Conservation (phyloP, 2,329 filamentous ascomycete genomes). For the Conoideocrella luteorostrata region DNA sequence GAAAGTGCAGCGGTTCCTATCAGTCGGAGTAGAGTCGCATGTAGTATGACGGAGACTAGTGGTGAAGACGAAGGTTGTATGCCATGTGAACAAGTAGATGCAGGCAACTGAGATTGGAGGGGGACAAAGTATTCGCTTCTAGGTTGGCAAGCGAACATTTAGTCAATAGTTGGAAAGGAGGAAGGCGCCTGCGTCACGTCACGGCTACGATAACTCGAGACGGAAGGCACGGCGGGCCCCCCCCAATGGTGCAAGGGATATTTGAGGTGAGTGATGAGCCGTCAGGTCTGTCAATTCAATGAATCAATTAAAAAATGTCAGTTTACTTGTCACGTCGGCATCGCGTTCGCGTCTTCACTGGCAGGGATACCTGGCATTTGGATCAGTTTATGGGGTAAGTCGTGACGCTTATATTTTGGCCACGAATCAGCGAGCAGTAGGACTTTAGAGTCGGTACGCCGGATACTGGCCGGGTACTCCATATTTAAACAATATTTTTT, state of each 20-base stretch:
- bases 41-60: constrained; percentile 3
- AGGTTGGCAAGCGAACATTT: too few species aligned
- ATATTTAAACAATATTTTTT: too few species aligned
- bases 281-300: not conserved
- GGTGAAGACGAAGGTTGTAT: constrained; percentile 1
- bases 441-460: not conserved
- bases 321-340: constrained; percentile 7
- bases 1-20: not conserved
- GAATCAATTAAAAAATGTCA: constrained; percentile 11
- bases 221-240: too few species aligned
- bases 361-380: constrained; percentile 9
- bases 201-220: too few species aligned
- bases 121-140: too few species aligned
- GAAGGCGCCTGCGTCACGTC: too few species aligned
- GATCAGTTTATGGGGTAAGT: too few species aligned
- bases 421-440: not conserved
- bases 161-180: too few species aligned
- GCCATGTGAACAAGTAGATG: not conserved
- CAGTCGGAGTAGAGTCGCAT: not conserved
- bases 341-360: constrained; percentile 25
- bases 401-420: too few species aligned
- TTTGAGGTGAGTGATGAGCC: not conserved
- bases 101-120: not conserved
- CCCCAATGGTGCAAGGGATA: not conserved
- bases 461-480: too few species aligned